Evolutionary conservation across 2,329 filamentous ascomycete species (phyloP).

Genomic region (Neofusicoccum parvum): DNA sequence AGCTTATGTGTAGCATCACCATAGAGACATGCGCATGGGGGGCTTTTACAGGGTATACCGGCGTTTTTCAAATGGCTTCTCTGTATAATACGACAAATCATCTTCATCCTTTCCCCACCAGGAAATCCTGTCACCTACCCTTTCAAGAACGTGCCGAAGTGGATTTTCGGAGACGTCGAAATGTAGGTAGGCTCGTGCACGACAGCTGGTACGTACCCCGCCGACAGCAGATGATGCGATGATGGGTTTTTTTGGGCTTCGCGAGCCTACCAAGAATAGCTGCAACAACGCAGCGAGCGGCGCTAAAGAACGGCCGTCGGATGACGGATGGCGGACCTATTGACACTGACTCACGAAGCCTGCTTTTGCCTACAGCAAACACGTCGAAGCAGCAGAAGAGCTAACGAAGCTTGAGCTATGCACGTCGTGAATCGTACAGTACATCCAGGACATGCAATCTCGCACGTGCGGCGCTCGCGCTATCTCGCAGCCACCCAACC

Average conservation of each 20-base stretch:
- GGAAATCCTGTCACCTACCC: not conserved
- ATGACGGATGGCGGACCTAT: not conserved
- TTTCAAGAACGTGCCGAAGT: not conserved
- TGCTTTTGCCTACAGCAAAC: not conserved
- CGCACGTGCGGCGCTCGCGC: too few relatives aligned
- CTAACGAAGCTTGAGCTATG: not conserved
- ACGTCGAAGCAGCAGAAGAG: not conserved
- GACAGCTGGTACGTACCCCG: too few relatives aligned
- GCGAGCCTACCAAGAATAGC: too few relatives aligned
- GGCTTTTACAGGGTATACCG: not conserved
- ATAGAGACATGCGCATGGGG: constrained; percentile 7
- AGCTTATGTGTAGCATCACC: not conserved
- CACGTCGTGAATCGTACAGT: not conserved
- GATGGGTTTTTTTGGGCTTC: too few relatives aligned
- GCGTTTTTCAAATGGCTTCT: not conserved
- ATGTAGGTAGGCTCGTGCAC: too few relatives aligned
- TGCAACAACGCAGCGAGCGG: too few relatives aligned
- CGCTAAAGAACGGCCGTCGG: not conserved
- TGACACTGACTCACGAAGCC: not conserved
- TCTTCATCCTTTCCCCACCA: not conserved
- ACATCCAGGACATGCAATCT: too few relatives aligned
- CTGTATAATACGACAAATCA: constrained; percentile 5
- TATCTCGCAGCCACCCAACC: too few relatives aligned
- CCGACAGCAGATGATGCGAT: too few relatives aligned
- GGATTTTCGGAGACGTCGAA: not conserved